Percentiles rank a stretch among this genome's conserved stretches.
These are phyloP conservation scores for Leptoxyphium fumago DNA, from an alignment of 2,329 filamentous ascomycete genomes.

Conservation along the genomic window DNA sequence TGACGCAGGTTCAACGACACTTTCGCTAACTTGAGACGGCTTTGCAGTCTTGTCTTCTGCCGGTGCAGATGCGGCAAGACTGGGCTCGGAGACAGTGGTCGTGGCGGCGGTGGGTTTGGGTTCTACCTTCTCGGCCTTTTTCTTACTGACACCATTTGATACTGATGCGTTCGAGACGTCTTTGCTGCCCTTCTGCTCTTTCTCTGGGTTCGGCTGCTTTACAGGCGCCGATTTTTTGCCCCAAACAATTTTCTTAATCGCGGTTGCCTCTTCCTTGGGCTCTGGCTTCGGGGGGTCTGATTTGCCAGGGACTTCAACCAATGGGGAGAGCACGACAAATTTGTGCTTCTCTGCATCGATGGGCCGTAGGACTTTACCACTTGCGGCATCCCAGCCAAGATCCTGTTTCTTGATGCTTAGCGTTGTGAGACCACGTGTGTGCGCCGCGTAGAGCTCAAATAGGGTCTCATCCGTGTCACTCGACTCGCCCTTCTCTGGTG, in stretches of 20 bases:
- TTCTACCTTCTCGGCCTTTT: neutral
- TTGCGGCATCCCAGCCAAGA: conserved; percentile 80
- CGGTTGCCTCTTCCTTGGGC: conserved; percentile 1
- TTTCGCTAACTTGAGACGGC: neutral
- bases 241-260: neutral
- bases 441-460: conserved; percentile 94
- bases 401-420: conserved; percentile 75
- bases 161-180: conserved; percentile 6
- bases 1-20: neutral
- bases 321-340: conserved; percentile 57
- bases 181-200: neutral
- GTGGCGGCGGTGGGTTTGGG: conserved; percentile 13
- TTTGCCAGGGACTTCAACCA: conserved; percentile 25
- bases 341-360: conserved; percentile 64
- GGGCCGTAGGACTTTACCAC: conserved; percentile 60
- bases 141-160: conserved; percentile 4
- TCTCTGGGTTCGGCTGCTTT: conserved; percentile 1
- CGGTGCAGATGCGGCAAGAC: conserved; percentile 26
- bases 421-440: conserved; percentile 91
- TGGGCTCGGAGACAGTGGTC: conserved; percentile 2
- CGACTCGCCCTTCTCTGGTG: conserved; percentile 36
- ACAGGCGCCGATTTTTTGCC: neutral
- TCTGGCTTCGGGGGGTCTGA: conserved; percentile 7
- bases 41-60: conserved; percentile 7
- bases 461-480: conserved; percentile 53